Evolutionary conservation across 305 asterid genomes (phyloP).

Genomic region (Fraxinus angustifolia): DNA sequence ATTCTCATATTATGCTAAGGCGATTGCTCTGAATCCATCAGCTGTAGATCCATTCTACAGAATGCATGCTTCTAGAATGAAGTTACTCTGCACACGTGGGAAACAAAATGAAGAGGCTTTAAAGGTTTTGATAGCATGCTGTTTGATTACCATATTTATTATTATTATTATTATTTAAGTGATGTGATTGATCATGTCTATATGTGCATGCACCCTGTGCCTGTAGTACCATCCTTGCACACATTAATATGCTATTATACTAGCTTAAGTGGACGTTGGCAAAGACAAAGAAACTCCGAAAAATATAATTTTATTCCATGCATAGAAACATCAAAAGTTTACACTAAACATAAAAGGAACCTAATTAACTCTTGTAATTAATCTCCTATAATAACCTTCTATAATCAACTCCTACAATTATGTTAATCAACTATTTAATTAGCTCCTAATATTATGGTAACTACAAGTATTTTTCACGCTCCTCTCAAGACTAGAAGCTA

Average conservation of each 20-base stretch:
- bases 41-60: conserved; percentile 98
- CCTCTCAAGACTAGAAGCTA: neutral
- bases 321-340: neutral
- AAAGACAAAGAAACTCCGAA: conserved; percentile 11
- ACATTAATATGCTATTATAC: neutral
- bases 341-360: neutral
- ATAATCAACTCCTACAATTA: neutral
- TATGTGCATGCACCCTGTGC: conserved; percentile 7
- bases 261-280: conserved; percentile 13
- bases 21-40: conserved; percentile 81
- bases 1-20: conserved; percentile 77
- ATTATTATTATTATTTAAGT: neutral
- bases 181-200: conserved; percentile 8
- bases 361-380: neutral
- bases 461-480: neutral
- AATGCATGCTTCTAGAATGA: conserved; percentile 97
- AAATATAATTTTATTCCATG: neutral
- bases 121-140: conserved; percentile 49
- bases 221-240: neutral
- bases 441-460: neutral
- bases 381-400: neutral
- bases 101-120: conserved; percentile 65
- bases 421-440: neutral
- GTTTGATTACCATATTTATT: conserved; percentile 18
- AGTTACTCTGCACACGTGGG: conserved; percentile 72